Conservation (phyloP, 2,329 filamentous ascomycete species). For the Aspergillus sp. region DNA sequence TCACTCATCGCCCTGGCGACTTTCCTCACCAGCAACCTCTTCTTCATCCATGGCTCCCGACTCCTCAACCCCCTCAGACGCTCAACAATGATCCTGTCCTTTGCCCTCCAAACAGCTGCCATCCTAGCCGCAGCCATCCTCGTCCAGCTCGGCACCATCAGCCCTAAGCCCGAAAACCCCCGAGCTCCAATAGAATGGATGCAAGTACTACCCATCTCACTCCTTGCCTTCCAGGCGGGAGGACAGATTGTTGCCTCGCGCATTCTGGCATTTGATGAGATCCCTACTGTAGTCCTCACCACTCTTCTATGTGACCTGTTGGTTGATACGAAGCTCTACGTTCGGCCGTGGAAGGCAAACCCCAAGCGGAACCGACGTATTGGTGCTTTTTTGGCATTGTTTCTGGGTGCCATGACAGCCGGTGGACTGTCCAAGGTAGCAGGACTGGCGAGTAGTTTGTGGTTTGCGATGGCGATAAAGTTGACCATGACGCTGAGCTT, state of each 20-base stretch:
- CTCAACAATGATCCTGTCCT: conserved; percentile 35
- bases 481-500: conserved; percentile 27
- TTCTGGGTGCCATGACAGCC: conserved; percentile 37
- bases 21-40: conserved; percentile 35
- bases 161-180: conserved; percentile 21
- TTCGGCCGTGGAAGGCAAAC: conserved; percentile 20
- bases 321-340: conserved; percentile 26
- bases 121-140: conserved; percentile 31
- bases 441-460: conserved; percentile 33
- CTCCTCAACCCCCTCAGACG: conserved; percentile 29
- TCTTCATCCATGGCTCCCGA: conserved; percentile 34
- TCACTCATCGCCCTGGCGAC: conserved; percentile 35
- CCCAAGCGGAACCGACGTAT: conserved; percentile 30
- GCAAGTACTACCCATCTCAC: conserved; percentile 32
- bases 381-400: conserved; percentile 32
- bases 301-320: conserved; percentile 36
- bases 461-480: conserved; percentile 37
- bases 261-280: conserved; percentile 32
- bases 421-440: conserved; percentile 34
- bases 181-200: conserved; percentile 25
- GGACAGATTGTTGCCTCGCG: conserved; percentile 37
- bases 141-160: conserved; percentile 27
- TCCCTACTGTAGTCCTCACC: conserved; percentile 40
- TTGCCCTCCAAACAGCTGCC: conserved; percentile 31
- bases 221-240: conserved; percentile 37